Evolutionary conservation across 495 filamentous ascomycete species (phyloP).

Genomic region (Lophium mytilinum): DNA sequence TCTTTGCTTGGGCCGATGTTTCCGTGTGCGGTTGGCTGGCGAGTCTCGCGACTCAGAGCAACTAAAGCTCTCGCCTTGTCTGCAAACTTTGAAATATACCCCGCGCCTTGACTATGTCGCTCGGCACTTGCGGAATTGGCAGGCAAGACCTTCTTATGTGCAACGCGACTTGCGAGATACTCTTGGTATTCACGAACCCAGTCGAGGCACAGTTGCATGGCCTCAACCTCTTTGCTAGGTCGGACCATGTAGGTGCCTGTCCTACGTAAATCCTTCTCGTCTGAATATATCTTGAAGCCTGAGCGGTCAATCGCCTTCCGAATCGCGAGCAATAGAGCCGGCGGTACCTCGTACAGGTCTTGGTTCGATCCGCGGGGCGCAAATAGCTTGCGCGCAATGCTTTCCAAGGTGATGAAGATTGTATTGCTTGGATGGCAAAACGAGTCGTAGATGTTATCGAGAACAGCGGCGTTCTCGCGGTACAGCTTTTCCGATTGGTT

Average conservation of each 20-base stretch:
- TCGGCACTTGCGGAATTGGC: slow-evolving; percentile 10
- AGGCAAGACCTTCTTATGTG: slow-evolving; percentile 5
- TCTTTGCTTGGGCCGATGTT: slow-evolving; percentile 43
- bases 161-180: slow-evolving; percentile 24
- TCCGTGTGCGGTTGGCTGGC: slow-evolving; percentile 49
- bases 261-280: slow-evolving; percentile 29
- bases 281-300: slow-evolving; percentile 44
- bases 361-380: slow-evolving; percentile 28
- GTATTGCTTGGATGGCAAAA: slow-evolving; percentile 31
- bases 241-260: slow-evolving; percentile 42
- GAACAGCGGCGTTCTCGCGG: slow-evolving; percentile 31
- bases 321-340: slow-evolving; percentile 56
- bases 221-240: slow-evolving; percentile 38
- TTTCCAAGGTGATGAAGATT: slow-evolving; percentile 50
- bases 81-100: slow-evolving; percentile 50
- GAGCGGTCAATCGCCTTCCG: slow-evolving; percentile 53
- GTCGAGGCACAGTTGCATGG: slow-evolving; percentile 40
- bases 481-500: slow-evolving; percentile 44
- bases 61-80: slow-evolving; percentile 58
- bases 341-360: slow-evolving; percentile 33
- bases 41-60: slow-evolving; percentile 52
- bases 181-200: slow-evolving; percentile 57
- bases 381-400: slow-evolving; percentile 51
- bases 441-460: slow-evolving; percentile 35
- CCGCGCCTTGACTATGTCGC: slow-evolving; percentile 22